Conservation (phyloP, 257 asterid species). For the Fraxinus excelsior region DNA sequence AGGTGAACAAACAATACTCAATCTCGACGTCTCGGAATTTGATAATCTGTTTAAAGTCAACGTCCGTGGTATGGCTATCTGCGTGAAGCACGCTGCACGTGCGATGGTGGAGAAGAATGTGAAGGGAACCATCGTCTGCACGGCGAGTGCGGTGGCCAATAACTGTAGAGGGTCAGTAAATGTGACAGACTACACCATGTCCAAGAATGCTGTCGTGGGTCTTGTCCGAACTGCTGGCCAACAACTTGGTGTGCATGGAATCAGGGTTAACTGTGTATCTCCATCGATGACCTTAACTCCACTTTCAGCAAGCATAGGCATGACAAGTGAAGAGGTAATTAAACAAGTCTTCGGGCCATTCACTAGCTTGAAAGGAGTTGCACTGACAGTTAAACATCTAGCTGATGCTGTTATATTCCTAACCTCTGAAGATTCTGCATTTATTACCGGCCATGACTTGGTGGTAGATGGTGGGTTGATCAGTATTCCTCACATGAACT, state of each 20-base stretch:
- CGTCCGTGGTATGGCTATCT: constrained; percentile 33
- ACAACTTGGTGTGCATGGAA: constrained; percentile 41
- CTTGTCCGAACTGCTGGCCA: constrained; percentile 40
- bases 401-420: constrained; percentile 38
- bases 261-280: constrained; percentile 14
- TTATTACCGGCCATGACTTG: constrained; percentile 37
- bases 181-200: constrained; percentile 39
- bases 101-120: constrained; percentile 26
- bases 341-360: not conserved
- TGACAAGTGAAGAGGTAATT: not conserved
- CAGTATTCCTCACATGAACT: not conserved
- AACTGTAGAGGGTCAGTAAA: not conserved
- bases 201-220: constrained; percentile 44
- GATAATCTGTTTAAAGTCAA: constrained; percentile 31
- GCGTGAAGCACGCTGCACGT: constrained; percentile 40
- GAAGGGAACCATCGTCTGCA: constrained; percentile 36
- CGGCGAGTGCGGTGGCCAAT: constrained; percentile 14
- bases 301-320: no score
- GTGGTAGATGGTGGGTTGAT: constrained; percentile 37
- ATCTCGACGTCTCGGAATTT: constrained; percentile 30
- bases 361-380: constrained; percentile 33
- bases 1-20: constrained; percentile 30
- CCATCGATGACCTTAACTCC: no score
- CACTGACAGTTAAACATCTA: constrained; percentile 24
- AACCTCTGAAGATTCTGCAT: constrained; percentile 37